Base-by-base conservation (phyloP, 352 stramenopile species). In the Pythium sp. region DNA sequence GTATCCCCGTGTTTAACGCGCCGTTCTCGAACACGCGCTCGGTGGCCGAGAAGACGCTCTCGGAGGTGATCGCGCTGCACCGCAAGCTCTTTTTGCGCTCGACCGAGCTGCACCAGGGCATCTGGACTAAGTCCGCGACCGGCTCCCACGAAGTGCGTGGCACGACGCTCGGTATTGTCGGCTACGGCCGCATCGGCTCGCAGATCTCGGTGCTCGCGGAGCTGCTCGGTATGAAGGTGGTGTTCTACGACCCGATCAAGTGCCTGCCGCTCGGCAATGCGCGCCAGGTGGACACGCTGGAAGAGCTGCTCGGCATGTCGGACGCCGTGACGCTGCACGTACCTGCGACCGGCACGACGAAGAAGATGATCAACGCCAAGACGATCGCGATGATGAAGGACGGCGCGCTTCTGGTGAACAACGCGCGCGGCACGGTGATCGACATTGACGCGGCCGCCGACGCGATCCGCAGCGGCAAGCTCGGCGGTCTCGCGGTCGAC, bases 291-390 rank as follows among this genome's bases (percentile, higher is more conserved):
- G 82, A 97, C 32, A 86, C 82, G 34, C 78, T 98, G 6, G 78
- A 94, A 51, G 82, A 97, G 56, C 80, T 98, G 58, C 81, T 98
- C 2, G 69, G 72, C 5, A 75, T 87, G 58, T 86, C 93, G 15
- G 95, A 99, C 72, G 98, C 95, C 58, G 92, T 99, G 56, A 97
- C 89, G 26, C 81, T 99, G n/a, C 97, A 99, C 73, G 95, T 98
- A 64, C 97, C 97, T 2, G 97, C 97, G 64, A 98, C 97, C 63
- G 85, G 91, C 58, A 87, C 90, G 8, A 95, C 97, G 56, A 89
- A 87, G 66, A 88, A 98, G 75, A 97, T 98, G 79, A 97, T 98
- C 71, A 96, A 96, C 76, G 82, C 76, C 8, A 85, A 90, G 41
- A 96, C 89, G 26, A 86, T 98, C 38, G 75, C 81, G 3, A 68